phyloP scores from a whole-genome alignment of 192 early-diverging fungal species.

The Backusella morwellensis region DNA sequence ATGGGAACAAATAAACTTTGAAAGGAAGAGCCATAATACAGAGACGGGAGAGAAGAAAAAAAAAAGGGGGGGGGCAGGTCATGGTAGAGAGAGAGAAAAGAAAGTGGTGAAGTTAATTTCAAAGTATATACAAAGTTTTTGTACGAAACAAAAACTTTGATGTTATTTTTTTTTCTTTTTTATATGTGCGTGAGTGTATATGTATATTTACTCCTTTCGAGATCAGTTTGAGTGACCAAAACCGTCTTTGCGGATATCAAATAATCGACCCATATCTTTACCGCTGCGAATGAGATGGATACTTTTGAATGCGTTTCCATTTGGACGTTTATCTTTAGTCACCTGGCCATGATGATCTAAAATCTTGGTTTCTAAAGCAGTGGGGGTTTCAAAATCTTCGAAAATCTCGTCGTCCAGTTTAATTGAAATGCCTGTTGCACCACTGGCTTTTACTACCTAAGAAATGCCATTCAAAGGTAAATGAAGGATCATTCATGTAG shows the following conservation, averaged over 20 bases:
- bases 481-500: neutral
- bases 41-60: neutral
- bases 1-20: neutral
- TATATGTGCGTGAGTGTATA: neutral
- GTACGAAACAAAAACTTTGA: neutral
- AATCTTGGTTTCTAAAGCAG: slow-evolving; percentile 42
- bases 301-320: slow-evolving; percentile 49
- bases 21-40: neutral
- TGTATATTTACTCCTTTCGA: neutral
- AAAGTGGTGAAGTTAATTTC: neutral
- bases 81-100: neutral
- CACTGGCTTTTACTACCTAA: slow-evolving; percentile 37
- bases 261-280: slow-evolving; percentile 37
- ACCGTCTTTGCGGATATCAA: slow-evolving; percentile 41
- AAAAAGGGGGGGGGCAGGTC: neutral
- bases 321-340: slow-evolving; percentile 41
- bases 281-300: slow-evolving; percentile 31
- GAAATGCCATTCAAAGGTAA: neutral
- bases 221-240: slow-evolving; percentile 17
- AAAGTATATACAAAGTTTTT: neutral
- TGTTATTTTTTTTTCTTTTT: neutral
- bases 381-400: slow-evolving; percentile 45
- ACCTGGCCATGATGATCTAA: slow-evolving; percentile 40
- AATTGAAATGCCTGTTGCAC: slow-evolving; percentile 32
- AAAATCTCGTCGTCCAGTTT: slow-evolving; percentile 30